Conservation (phyloP, 208 protist species). For the Naegleria lovaniensis region DNA sequence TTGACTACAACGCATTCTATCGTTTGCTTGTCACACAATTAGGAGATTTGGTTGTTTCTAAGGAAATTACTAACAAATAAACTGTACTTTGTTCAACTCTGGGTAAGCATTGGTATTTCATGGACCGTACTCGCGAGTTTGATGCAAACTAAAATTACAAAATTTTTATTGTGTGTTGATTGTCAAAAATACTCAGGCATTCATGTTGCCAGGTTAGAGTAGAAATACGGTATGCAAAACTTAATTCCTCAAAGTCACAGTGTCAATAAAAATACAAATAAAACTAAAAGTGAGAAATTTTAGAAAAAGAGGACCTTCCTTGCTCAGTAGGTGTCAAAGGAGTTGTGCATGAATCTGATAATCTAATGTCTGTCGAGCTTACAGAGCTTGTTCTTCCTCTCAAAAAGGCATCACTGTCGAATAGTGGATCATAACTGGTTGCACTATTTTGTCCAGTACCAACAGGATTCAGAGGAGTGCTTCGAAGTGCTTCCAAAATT, state of each 20-base stretch:
- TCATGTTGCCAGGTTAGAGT: no score
- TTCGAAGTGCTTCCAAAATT: background rate
- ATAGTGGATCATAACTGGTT: background rate
- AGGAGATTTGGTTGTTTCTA: background rate
- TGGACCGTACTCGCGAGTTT: no score
- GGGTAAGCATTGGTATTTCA: no score
- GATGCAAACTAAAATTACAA: no score
- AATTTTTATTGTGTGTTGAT: no score
- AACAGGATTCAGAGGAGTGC: background rate
- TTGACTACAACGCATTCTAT: constrained; percentile 41
- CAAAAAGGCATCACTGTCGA: background rate
- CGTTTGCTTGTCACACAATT: background rate
- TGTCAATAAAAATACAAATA: no score
- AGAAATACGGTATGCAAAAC: no score
- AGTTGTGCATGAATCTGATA: background rate
- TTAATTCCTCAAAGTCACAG: no score
- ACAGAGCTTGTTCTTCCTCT: background rate
- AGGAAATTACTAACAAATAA: background rate
- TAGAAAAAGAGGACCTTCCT: background rate
- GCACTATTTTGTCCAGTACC: background rate
- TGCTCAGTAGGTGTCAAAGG: background rate
- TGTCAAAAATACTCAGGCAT: no score
- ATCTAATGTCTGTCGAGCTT: background rate
- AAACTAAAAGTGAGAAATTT: no score
- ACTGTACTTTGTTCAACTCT: no score